phyloP scores from a whole-genome alignment of 2,329 filamentous ascomycete genomes.

The Nemania bipapillata region DNA sequence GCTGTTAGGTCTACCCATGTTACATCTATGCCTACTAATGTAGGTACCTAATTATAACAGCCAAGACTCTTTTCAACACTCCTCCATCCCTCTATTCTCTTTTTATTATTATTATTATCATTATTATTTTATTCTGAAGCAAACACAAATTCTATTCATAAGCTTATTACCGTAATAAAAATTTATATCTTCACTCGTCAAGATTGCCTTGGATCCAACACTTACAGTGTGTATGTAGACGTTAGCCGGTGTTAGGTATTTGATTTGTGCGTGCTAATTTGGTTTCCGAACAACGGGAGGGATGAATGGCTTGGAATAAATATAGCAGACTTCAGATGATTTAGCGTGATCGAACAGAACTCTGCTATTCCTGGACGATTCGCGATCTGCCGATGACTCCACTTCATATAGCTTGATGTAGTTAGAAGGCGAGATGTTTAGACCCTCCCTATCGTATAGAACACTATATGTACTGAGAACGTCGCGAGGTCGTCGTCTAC shows the following conservation, averaged over 20 bases:
- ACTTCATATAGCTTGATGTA: conserved; percentile 10
- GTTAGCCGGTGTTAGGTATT: not conserved
- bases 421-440: not conserved
- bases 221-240: not conserved
- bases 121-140: not conserved
- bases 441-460: not conserved
- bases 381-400: conserved; percentile 29
- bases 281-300: not conserved
- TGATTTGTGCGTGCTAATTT: conserved; percentile 27
- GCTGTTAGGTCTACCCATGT: not conserved
- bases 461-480: too few species aligned
- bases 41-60: conserved; percentile 10
- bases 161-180: not conserved
- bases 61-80: not conserved
- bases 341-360: conserved; percentile 29
- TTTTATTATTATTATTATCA: too few species aligned
- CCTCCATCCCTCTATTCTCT: too few species aligned
- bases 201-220: conserved; percentile 8
- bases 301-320: conserved; percentile 16
- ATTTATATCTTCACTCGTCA: not conserved
- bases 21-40: not conserved
- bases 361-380: conserved; percentile 29
- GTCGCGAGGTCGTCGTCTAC: too few species aligned
- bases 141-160: not conserved
- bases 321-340: conserved; percentile 25